Base-by-base conservation (phyloP, 306 rosid species). In the Gastrolobium bilobum region DNA sequence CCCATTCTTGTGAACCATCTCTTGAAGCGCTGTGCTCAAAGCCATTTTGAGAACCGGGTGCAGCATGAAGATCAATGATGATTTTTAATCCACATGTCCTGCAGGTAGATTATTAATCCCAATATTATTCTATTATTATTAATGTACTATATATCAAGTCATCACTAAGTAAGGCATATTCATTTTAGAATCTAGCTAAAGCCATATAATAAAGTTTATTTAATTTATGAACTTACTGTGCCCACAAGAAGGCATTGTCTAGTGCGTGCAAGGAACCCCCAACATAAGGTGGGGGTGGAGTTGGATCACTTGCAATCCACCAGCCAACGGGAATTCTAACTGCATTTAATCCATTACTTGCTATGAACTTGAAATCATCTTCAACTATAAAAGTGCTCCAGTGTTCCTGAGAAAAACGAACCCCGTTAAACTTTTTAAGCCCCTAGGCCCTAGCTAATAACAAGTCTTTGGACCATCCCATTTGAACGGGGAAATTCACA, bases 321-420 rank as follows among this genome's bases (percentile, higher is more conserved):
- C 97, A 93, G 0, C 98, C 98, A 7, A 93, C 88, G 2, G 97
- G 98, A 10, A 93, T 93, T 88, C 98, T 93, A 46, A 87, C 91
- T 0, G 92, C 90, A 54, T 87, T 87, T 48, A 93, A 42, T 72
- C 93, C 93, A 38, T 78, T 88, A 29, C 29, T 59, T 0, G 86
- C 85, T 59, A 91, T 84, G 84, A 87, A 90, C 62, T 90, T 75
- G 82, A 93, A 88, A 77, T 93, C 98, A 5, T 84, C 61, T 80
- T 91, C 95, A 3, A 84, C 93, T 10, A 93, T 89, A 75, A 82
- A 93, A 30, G 85, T 89, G n/a, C 64, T 70, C 98, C 98, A 93
- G 37, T 93, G 97, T 20, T 91, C 86, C 97, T 93, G 57, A 14
- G 26, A 20, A 13, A 47, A 29, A 37, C 2, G 3, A 51, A 70